Base-by-base conservation (phyloP, 164 flowering plant genomes). In the Vitis riparia region DNA sequence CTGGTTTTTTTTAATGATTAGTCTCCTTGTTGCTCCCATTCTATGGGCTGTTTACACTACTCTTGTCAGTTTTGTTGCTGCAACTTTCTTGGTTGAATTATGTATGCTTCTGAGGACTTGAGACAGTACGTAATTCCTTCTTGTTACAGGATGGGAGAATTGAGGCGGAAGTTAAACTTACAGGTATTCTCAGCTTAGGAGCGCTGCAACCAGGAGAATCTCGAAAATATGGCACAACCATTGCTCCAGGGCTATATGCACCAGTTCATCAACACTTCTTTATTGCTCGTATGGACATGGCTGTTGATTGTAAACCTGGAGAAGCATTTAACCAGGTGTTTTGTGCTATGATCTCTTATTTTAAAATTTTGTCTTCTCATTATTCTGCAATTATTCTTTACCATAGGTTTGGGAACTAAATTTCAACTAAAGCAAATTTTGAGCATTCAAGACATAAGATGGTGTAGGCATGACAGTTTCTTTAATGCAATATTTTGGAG, bases 181-280 rank as follows among this genome's bases (percentile, higher is more conserved):
- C 96, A 3, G 96, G 97, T 66, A 85, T 92, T 77, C 90, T 92
- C 52, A 92, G 97, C 80, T 79, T 92, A 77, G 96, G 96, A 71
- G 97, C 97, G 55, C 68, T 90, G 75, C 88, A 80, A 50, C 96
- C 89, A 62, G 96, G 97, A 27, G 96, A 92, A 75, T 65, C 58
- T 68, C 85, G 97, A 76, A 92, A 90, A 75, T 92, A 92, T 78
- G 96, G 97, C n/a, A 92, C 96, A 52, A 88, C 87, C 32, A 92
- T 92, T 61, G 94, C 97, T 32, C 96, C 96, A 10, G 93, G 97
- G 48, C 66, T 92, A n/a, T 92, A 92, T 81, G 97, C 97, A 66
- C 96, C 96, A 12, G 96, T 91, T 55, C 97, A 92, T 83, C 96
- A 92, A 63, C 97, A 92, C 66, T 92, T 92, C 71, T 92, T 92